Conservation (phyloP, 441 rosid genomes). For the Arabidopsis hybrid region DNA sequence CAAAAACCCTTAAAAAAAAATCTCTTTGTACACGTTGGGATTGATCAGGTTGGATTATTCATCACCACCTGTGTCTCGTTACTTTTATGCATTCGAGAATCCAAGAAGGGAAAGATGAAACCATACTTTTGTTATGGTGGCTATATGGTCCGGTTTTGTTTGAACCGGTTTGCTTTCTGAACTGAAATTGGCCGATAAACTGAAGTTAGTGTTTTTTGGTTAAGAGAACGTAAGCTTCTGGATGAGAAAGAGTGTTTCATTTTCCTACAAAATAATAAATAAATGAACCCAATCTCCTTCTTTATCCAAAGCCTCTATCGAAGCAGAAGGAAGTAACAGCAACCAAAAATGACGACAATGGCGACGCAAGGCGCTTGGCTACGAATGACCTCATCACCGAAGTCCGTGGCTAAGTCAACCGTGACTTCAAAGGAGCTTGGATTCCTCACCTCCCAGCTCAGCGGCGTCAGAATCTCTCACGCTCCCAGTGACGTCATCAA, state of each 20-base stretch:
- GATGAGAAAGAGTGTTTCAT: neutral
- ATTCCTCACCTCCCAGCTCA: slow-evolving; percentile 67
- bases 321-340: neutral
- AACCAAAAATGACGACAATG: slow-evolving; percentile 46
- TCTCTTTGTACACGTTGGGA: slow-evolving; percentile 32
- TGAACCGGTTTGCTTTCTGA: neutral
- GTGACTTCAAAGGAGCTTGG: slow-evolving; percentile 51
- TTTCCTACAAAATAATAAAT: neutral
- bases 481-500: slow-evolving; percentile 31
- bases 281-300: slow-evolving; percentile 34
- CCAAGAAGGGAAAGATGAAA: slow-evolving; percentile 1
- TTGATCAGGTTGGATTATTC: slow-evolving; percentile 24
- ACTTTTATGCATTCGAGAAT: slow-evolving; percentile 14
- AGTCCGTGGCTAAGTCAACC: slow-evolving; percentile 34
- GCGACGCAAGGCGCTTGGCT: slow-evolving; percentile 54
- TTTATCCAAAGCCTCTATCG: slow-evolving; percentile 34
- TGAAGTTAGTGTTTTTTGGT: neutral
- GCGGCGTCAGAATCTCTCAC: slow-evolving; percentile 68
- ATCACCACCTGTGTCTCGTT: neutral
- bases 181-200: neutral
- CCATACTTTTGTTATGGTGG: neutral
- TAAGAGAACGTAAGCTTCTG: slow-evolving; percentile 4
- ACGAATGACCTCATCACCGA: slow-evolving; percentile 41
- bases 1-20: neutral
- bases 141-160: neutral